These are phyloP conservation scores for Aristolochia californica DNA, from an alignment of 164 flowering plant species.

Conservation along the genomic window DNA sequence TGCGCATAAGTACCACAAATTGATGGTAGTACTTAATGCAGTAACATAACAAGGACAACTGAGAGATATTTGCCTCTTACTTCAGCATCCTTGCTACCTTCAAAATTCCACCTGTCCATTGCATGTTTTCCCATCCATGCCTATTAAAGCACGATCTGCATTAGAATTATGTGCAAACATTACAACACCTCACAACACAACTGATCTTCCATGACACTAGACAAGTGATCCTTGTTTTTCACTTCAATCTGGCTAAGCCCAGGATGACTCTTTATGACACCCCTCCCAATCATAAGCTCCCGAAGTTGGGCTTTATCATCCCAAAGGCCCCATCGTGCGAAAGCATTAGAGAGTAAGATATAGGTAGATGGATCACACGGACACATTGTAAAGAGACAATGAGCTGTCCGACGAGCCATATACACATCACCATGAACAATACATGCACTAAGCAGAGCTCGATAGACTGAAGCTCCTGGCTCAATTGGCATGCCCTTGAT, in stretches of 20 bases:
- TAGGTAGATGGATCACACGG: conserved; percentile 42
- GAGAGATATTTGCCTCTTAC: no score
- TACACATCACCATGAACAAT: conserved; percentile 33
- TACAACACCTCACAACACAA: no score
- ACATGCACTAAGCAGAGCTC: conserved; percentile 42
- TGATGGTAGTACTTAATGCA: no score
- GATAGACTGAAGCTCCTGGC: conserved; percentile 31
- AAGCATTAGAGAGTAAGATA: conserved; percentile 30
- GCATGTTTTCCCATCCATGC: no score
- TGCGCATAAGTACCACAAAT: no score
- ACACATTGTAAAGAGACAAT: conserved; percentile 21
- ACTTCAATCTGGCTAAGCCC: conserved; percentile 36
- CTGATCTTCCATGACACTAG: no score
- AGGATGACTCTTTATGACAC: conserved; percentile 27
- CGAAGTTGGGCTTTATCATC: conserved; percentile 31
- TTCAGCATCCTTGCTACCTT: no score
- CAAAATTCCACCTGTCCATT: no score
- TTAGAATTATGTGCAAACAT: no score
- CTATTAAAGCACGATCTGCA: no score
- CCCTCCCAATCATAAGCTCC: conserved; percentile 35
- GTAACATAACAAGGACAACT: no score
- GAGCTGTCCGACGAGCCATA: conserved; percentile 31
- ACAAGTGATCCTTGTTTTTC: neutral
- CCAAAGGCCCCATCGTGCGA: conserved; percentile 33
- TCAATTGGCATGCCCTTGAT: conserved; percentile 28